phyloP scores from a whole-genome alignment of 2,329 filamentous ascomycete genomes.

The Diplodia corticola region DNA sequence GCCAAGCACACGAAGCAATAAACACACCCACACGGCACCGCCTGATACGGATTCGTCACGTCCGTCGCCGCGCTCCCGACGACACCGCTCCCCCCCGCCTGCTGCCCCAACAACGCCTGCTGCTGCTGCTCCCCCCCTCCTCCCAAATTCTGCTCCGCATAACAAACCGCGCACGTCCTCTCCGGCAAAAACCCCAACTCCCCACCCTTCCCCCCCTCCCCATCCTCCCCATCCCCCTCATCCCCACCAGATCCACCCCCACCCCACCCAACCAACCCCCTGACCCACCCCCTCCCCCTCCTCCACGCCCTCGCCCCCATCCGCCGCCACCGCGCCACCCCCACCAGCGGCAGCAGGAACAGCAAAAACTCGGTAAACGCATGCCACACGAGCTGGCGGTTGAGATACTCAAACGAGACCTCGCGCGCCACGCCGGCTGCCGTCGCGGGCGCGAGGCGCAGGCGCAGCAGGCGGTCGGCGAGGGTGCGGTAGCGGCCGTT shows the following conservation, averaged over 20 bases:
- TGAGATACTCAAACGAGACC: slow-evolving; percentile 96
- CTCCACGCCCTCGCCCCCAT: slow-evolving; percentile 89
- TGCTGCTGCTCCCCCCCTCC: slow-evolving; percentile 70
- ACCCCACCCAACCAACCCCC: slow-evolving; percentile 31
- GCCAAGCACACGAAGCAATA: slow-evolving; percentile 98
- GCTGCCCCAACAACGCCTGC: slow-evolving; percentile 62
- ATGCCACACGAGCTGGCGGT: slow-evolving; percentile 97
- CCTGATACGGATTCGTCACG: slow-evolving; percentile 93
- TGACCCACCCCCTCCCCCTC: slow-evolving; percentile 68
- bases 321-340: slow-evolving; percentile 86
- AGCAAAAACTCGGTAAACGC: slow-evolving; percentile 99
- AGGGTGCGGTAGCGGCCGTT: slow-evolving; percentile 91
- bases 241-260: slow-evolving; percentile 36
- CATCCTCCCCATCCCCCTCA: slow-evolving; percentile 46
- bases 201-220: slow-evolving; percentile 56
- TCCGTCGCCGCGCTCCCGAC: slow-evolving; percentile 88
- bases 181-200: slow-evolving; percentile 86
- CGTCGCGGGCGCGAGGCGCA: slow-evolving; percentile 81
- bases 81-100: slow-evolving; percentile 60
- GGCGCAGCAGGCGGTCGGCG: slow-evolving; percentile 77
- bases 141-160: slow-evolving; percentile 81
- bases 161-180: slow-evolving; percentile 94
- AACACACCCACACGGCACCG: slow-evolving; percentile 82
- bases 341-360: slow-evolving; percentile 94
- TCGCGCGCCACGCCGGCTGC: slow-evolving; percentile 77